phyloP scores from a whole-genome alignment of 2,329 filamentous ascomycete species.

The Trichoderma brevicompactum region DNA sequence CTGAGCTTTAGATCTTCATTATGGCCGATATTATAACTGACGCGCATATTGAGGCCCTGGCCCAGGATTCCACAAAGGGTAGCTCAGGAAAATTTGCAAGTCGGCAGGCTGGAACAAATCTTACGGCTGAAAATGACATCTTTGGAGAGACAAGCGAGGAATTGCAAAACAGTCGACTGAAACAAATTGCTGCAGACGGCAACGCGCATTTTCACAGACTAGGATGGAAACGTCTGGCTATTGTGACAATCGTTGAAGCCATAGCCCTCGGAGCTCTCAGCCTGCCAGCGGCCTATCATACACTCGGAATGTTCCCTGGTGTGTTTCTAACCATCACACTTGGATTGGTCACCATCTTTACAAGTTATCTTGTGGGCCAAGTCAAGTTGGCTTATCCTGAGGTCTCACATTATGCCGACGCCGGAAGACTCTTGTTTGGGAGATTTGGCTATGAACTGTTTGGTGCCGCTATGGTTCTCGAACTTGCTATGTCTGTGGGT shows the following conservation, averaged over 20 bases:
- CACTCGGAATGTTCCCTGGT: constrained; percentile 44
- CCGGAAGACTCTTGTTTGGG: constrained; percentile 62
- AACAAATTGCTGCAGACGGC: constrained; percentile 48
- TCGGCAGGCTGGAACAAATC: background rate
- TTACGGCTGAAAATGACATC: constrained; percentile 27
- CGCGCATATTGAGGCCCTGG: background rate
- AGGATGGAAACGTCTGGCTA: constrained; percentile 56
- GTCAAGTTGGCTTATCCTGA: constrained; percentile 52
- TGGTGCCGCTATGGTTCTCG: constrained; percentile 60
- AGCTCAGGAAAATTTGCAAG: background rate
- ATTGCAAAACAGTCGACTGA: constrained; percentile 43
- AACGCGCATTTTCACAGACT: constrained; percentile 52
- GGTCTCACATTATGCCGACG: constrained; percentile 67
- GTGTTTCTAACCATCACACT: constrained; percentile 43
- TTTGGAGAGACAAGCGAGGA: constrained; percentile 36
- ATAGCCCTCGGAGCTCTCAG: constrained; percentile 55
- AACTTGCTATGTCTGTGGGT: constrained; percentile 67
- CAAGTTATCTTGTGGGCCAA: constrained; percentile 46
- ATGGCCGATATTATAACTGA: constrained; percentile 2
- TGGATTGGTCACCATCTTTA: constrained; percentile 46
- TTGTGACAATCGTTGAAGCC: constrained; percentile 56
- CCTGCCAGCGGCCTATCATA: constrained; percentile 50
- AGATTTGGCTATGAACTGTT: constrained; percentile 60
- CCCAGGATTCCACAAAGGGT: background rate
- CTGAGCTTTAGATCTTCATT: background rate